Base-by-base conservation (phyloP, 805 yeast genomes). In the Schwanniomyces sp. region DNA sequence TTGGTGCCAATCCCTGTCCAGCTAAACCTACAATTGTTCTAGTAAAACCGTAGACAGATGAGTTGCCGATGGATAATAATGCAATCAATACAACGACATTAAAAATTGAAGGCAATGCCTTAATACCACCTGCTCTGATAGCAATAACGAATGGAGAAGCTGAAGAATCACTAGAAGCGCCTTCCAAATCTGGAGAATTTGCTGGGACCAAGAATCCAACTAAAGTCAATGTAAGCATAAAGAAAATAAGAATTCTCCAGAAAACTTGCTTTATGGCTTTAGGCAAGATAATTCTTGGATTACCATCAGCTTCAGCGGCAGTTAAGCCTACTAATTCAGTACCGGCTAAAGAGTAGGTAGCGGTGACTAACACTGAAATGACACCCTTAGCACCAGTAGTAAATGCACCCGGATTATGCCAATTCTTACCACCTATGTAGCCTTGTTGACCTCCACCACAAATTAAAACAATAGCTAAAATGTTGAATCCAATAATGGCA, bases 81-180 rank as follows among this genome's bases (percentile, higher is more conserved):
- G 76, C 62, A n/a, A 72, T 63, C 38, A 72, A 58, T 12, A 72
- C 74, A 16, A 72, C 60, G 36, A 72, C 76, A 47, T 72, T 72
- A 60, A 72, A 70, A 26, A 72, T 69, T 3, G 76, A 70, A 6
- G 77, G 76, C 42, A 72, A 63, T 2, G 64, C 77, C 34, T 61
- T 62, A 46, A 72, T 72, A 10, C 75, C 72, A 5, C 74, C 77
- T 3, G 61, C 56, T 48, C 67, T 61, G 50, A 72, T 72, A 38
- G 77, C 76, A 50, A 72, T 66, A 32, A 72, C 77, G 47, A 72
- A 72, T 0, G 77, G 76, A 10, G 72, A 66, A 2, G 75, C 73
- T 14, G 72, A 64, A 1, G 72, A 63, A 37, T 57, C 61, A 30
- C 69, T 57, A 16, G 61, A 52, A 29, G 47, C 50, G 7, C 62